Evolutionary conservation across 305 asterid species (phyloP), one percentile per base, ranked within the genome.

Genomic region (Fraxinus floribunda): DNA sequence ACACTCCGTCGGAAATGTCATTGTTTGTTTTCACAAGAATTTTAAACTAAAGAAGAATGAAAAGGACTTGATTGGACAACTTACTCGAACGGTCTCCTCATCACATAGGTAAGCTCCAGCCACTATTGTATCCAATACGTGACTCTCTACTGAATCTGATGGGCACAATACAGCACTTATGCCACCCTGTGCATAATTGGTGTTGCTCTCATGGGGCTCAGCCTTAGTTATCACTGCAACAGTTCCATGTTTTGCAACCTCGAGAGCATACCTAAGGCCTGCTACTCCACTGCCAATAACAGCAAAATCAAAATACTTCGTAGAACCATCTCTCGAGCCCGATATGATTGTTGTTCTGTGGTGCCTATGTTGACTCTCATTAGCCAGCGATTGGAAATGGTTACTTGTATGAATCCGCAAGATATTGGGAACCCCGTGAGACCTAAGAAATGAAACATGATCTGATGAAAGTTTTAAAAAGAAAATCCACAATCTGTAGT

Each of bases 31-130:
- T 68, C 6, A 26, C 36, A 3, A 18, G 15, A 68, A 68, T 26
- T 68, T 68, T 7, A 62, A 66, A 1, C 18, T 9, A 29, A 78
- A 36, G 74, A 75, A 75, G 32, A 41, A 74, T 9, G 38, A 75
- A 41, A 52, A 20, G 29, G 52, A 39, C 46, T 18, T 5, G 7
- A 66, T 72, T 77, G n/a, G 77, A 44, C 13, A 76, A 90, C 95
- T 83, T 90, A 94, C 99, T 88, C 98, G 90, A 85, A 94, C 99
- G 26, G 97, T 96, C 89, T 96, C 98, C 89, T 96, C 97, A 34
- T 96, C 99, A 82, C 99, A 94, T 72, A 96, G 90, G 90, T 94
- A 91, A 85, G 99, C 99, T 62, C 99, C 99, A 39, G 98, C 99
- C 29, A 96, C 92, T 76, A 96, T 96, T 72, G 98, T 96, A 86